Base-by-base conservation (phyloP, 306 rosid species). In the Urtica urens region DNA sequence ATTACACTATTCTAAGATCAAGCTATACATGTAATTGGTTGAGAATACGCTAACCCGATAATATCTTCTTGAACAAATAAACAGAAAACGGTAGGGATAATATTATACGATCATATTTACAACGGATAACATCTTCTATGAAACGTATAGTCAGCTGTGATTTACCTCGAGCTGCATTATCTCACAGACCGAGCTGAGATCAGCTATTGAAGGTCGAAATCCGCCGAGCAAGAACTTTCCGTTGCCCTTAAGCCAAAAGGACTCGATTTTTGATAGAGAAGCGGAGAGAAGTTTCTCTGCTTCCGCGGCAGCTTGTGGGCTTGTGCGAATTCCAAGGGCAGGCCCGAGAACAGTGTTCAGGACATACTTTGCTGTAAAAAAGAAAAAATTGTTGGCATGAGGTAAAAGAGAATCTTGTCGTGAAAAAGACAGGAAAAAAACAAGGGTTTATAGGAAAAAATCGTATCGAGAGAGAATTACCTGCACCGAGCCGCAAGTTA, bases 131-230 rank as follows among this genome's bases (percentile, higher is more conserved):
- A n/a, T n/a, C n/a, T n/a, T n/a, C n/a, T n/a, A n/a, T n/a, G n/a
- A n/a, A n/a, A n/a, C n/a, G n/a, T n/a, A n/a, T n/a, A n/a, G n/a
- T n/a, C n/a, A n/a, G n/a, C n/a, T n/a, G n/a, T 26, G 37, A 37
- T 49, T 59, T 83, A 88, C 96, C 94, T 83, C 85, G 28, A 87
- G 75, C 58, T 87, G 85, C 87, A 60, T 83, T 40, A 80, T 71
- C 68, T 87, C 94, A 3, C 96, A 80, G 53, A 76, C 94, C 59
- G 78, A 39, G 55, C 88, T 78, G 55, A 80, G 81, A 63, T 87
- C 94, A 24, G 88, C 94, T 51, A 83, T 80, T 49, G 93, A 76
- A 23, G 94, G 93, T 54, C 57, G 78, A 12, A 64, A 18, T 63
- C 84, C 78, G 56, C 94, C 88, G 15, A 83, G 67, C 78, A 87